Evolutionary conservation across 2,329 filamentous ascomycete genomes (phyloP).

Genomic region (Paramyrothecium sp.): DNA sequence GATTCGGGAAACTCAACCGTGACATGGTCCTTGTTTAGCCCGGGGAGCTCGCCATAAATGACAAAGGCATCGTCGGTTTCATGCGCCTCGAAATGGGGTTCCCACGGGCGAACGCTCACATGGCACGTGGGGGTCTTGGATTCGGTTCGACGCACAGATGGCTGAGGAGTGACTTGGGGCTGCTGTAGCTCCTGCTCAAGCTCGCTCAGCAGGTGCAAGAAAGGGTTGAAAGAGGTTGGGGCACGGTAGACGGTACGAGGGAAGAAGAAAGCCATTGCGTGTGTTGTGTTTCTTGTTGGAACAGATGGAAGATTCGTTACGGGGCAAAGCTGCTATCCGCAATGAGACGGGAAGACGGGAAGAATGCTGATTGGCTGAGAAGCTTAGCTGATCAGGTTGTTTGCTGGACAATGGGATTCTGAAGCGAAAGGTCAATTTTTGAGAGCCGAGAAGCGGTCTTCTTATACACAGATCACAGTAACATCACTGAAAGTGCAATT

Average conservation of each 20-base stretch:
- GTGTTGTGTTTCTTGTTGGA: background rate
- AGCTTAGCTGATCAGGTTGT: too few species aligned
- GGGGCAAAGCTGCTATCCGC: too few species aligned
- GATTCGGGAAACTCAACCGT: background rate
- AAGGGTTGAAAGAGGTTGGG: background rate
- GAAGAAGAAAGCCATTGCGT: background rate
- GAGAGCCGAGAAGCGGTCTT: too few species aligned
- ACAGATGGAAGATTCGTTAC: too few species aligned
- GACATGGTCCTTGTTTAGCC: constrained; percentile 1
- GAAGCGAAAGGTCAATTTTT: too few species aligned
- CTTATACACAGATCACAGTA: too few species aligned
- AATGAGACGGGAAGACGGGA: too few species aligned
- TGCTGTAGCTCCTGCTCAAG: background rate
- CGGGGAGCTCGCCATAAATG: background rate
- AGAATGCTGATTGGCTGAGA: too few species aligned
- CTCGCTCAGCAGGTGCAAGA: background rate
- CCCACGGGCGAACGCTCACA: background rate
- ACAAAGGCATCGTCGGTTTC: background rate
- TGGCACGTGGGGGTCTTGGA: background rate
- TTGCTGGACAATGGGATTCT: too few species aligned
- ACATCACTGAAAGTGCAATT: too few species aligned
- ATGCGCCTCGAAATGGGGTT: background rate
- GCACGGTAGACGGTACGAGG: background rate
- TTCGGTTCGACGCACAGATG: too few species aligned
- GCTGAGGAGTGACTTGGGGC: background rate